A percentile compares a stretch with the other conserved stretches of the same genome.
Evolutionary conservation across 208 protist species (phyloP).

Genomic region (Crithidia bombi): DNA sequence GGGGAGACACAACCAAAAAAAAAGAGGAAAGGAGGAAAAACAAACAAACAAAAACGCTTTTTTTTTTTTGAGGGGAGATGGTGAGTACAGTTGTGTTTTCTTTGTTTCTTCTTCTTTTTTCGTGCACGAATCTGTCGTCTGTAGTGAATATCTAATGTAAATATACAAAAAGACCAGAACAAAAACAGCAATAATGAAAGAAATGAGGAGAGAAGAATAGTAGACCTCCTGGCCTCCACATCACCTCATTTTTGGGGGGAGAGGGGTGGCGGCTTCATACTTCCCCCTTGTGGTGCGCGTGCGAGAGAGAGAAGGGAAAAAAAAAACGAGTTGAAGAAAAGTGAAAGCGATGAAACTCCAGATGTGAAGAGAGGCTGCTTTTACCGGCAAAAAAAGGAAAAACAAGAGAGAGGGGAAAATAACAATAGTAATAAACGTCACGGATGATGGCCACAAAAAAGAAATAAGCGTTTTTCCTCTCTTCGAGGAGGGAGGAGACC

Average conservation of each 20-base stretch:
- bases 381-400: constrained; percentile 2
- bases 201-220: background rate
- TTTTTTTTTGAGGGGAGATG: constrained; percentile 8
- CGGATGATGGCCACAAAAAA: background rate
- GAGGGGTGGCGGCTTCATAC: too few relatives aligned
- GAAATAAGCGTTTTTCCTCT: background rate
- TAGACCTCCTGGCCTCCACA: too few relatives aligned
- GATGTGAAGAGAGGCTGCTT: background rate
- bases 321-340: constrained; percentile 13
- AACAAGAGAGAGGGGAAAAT: background rate
- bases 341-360: background rate
- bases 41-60: constrained; percentile 11
- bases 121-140: background rate
- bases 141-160: constrained; percentile 6
- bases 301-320: too few relatives aligned
- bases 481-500: background rate
- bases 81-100: background rate
- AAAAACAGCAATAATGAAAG: constrained; percentile 4
- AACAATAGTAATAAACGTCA: background rate
- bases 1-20: background rate
- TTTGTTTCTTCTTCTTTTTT: constrained; percentile 4
- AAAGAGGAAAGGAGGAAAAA: background rate
- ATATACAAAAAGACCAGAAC: background rate
- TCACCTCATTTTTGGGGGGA: too few relatives aligned
- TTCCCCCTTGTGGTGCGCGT: too few relatives aligned